Evolutionary conservation across 108 stramenopile genomes (phyloP), one percentile per base, ranked within the genome.

Genomic region (Stephanodiscus triporus): DNA sequence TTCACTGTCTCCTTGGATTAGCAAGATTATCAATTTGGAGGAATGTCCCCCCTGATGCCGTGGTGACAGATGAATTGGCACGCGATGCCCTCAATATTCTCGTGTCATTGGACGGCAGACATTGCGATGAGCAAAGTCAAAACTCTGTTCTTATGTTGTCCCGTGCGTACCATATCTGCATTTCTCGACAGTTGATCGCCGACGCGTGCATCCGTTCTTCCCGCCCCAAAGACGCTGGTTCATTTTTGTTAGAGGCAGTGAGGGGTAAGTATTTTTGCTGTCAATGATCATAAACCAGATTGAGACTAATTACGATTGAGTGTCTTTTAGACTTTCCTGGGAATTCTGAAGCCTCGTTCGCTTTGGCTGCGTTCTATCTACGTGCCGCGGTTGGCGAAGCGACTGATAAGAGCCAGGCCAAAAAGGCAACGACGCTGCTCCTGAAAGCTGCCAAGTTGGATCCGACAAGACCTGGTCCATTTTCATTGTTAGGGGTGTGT

Each of bases 381-480:
- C 86, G 87, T 9, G 47, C 73, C 9, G 63, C 76, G 43, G 68
- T 82, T 66, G 19, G 37, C 14, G 37, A 60, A 27, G 63, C 54
- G 2, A 17, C 30, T 19, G 51, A 40, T 36, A 62, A 72, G 22
- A 69, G 42, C 13, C 55, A 79, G 14, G 48, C 53, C 19, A 77
- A 75, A 23, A 40, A 63, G 37, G 80, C 91, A 26, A 85, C 80
- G 55, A 69, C 72, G 24, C 83, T 86, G 27, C 69, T 92, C 10
- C 76, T 92, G 14, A 87, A 85, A 69, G 84, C 89, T 47, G 91
- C 91, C 17, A 90, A 88, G 74, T 64, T 90, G 55, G 80, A 89
- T 76, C 53, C 82, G 26, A 67, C 66, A 14, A 85, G 78, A 56
- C 63, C 91, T 6, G 66, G 66, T 20, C 87, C 91, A 14, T 92